Conservation (phyloP, 2,329 filamentous ascomycete species). For the Ophiobolus disseminans region DNA sequence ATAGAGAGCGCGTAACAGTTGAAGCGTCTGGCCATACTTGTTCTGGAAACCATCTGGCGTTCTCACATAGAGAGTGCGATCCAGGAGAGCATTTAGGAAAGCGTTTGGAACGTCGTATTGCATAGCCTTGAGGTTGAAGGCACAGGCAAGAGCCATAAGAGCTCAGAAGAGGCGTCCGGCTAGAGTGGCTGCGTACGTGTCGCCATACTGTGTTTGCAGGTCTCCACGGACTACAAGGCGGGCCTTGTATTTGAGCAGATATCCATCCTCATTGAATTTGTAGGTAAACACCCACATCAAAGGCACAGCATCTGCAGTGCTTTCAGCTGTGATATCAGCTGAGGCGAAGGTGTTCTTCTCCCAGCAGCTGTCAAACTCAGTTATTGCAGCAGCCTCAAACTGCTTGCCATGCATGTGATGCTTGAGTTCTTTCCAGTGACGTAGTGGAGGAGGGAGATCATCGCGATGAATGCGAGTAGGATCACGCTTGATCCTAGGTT, state of each 20-base stretch:
- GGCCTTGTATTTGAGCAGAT: no score
- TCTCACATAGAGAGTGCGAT: constrained; percentile 1
- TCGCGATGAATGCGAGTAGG: constrained; percentile 2
- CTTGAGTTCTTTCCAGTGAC: constrained; percentile 4
- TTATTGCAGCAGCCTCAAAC: background rate
- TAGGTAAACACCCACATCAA: no score
- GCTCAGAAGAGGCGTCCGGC: no score
- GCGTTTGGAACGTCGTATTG: constrained; percentile 3
- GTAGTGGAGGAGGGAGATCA: constrained; percentile 1
- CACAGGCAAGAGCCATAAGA: constrained; percentile 1
- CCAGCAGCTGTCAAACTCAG: constrained; percentile 3
- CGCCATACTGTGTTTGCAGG: background rate
- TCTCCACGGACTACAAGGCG: background rate
- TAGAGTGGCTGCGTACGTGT: constrained; percentile 3
- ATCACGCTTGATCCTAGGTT: background rate
- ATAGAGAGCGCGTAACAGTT: constrained; percentile 3
- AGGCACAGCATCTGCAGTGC: background rate
- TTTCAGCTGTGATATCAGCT: constrained; percentile 1
- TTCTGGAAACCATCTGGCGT: constrained; percentile 3
- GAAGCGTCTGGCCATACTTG: background rate
- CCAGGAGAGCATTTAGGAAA: constrained; percentile 3
- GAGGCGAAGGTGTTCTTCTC: constrained; percentile 1
- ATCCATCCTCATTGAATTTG: no score
- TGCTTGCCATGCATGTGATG: background rate
- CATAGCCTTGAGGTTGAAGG: constrained; percentile 4